Percentiles rank a stretch among this genome's conserved stretches.
Conservation (phyloP, 164 flowering plant genomes). For the Magnolia kwangsiensis region DNA sequence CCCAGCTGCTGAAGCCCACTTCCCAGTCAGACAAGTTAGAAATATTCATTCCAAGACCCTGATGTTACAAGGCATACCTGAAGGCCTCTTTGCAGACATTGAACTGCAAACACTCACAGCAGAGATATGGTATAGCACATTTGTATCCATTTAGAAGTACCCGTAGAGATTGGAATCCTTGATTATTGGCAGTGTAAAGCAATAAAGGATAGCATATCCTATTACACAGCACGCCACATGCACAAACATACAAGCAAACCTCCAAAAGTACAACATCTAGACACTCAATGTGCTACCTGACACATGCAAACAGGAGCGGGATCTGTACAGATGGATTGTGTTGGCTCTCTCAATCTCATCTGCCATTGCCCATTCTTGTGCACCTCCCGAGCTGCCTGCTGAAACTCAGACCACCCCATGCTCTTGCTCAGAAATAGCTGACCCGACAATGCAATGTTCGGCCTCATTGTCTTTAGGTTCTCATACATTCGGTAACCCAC, state of each 20-base stretch:
- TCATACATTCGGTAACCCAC: conserved; percentile 80
- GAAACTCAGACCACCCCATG: conserved; percentile 77
- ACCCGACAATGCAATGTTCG: conserved; percentile 84
- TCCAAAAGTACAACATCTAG: neutral
- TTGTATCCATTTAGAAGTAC: no score
- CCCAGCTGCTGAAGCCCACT: no score
- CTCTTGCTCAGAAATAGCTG: conserved; percentile 83
- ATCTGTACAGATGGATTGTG: conserved; percentile 86
- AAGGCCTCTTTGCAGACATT: neutral
- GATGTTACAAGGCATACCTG: neutral
- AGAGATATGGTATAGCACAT: neutral
- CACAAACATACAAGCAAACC: neutral
- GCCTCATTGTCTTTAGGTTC: conserved; percentile 83
- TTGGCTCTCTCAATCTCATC: conserved; percentile 57
- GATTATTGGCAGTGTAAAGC: neutral
- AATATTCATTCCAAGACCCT: neutral
- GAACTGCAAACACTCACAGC: neutral
- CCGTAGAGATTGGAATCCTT: neutral
- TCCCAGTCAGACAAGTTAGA: neutral
- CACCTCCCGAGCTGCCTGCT: conserved; percentile 59
- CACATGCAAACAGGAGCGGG: conserved; percentile 99
- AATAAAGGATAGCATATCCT: neutral
- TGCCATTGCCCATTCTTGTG: conserved; percentile 80
- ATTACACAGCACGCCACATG: neutral
- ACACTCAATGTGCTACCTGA: conserved; percentile 17